Conservation (phyloP, 2,329 filamentous ascomycete species). For the Aureobasidium sp. region DNA sequence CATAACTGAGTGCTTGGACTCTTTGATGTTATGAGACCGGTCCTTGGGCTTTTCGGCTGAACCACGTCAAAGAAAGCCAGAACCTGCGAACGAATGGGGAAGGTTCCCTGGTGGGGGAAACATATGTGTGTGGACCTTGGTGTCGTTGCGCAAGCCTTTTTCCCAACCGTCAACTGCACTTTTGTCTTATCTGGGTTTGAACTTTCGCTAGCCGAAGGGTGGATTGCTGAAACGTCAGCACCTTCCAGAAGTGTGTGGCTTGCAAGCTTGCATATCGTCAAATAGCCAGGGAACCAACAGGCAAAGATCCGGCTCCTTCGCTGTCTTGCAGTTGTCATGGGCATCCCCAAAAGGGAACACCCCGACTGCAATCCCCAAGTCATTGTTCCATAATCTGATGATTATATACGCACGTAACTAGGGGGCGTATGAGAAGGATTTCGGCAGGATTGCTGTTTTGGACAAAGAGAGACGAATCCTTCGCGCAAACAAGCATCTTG, state of each 20-base stretch:
- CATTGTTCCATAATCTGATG: not conserved
- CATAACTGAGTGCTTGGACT: not conserved
- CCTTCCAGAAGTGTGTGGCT: not conserved
- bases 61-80: not conserved
- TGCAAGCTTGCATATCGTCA: not conserved
- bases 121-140: too few relatives aligned
- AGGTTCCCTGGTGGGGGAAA: not conserved
- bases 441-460: not conserved
- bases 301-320: not conserved
- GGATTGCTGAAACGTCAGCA: too few relatives aligned
- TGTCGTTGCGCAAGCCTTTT: not conserved
- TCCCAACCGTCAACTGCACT: not conserved
- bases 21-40: not conserved
- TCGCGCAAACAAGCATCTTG: not conserved
- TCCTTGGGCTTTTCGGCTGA: not conserved
- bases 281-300: not conserved
- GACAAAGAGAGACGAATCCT: not conserved
- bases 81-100: not conserved
- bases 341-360: not conserved
- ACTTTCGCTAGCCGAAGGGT: not conserved
- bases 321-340: not conserved
- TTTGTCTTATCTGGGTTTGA: not conserved
- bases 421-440: not conserved
- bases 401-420: not conserved
- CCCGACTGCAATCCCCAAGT: not conserved